Percentiles rank a stretch among this genome's conserved stretches.
Conservation (phyloP, 805 yeast genomes). For the Metschnikowia cubensis region DNA sequence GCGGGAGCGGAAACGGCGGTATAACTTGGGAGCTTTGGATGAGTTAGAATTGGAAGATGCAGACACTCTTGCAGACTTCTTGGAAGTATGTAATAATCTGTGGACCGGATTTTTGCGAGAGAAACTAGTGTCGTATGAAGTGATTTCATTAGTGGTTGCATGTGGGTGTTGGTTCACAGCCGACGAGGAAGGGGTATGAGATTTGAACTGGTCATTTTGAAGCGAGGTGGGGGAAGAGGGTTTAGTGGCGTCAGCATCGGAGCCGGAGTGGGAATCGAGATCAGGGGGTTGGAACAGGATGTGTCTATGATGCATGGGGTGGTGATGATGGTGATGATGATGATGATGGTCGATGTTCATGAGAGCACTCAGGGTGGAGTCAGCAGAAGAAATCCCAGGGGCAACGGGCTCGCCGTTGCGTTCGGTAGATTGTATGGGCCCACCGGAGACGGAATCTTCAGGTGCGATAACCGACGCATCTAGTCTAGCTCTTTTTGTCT, state of each 20-base stretch:
- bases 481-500: constrained; percentile 15
- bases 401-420: constrained; percentile 8
- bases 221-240: constrained; percentile 1
- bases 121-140: constrained; percentile 5
- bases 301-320: constrained; percentile 16
- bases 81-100: constrained; percentile 9
- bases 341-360: constrained; percentile 8
- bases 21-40: constrained; percentile 30
- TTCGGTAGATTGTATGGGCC: background rate
- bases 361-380: constrained; percentile 1
- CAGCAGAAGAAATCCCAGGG: background rate
- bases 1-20: constrained; percentile 35
- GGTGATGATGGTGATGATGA: constrained; percentile 5
- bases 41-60: constrained; percentile 7
- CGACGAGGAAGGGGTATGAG: constrained; percentile 11
- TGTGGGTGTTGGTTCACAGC: constrained; percentile 3
- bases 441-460: constrained; percentile 7
- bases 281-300: constrained; percentile 21
- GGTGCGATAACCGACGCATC: constrained; percentile 17
- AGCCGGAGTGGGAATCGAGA: constrained; percentile 11
- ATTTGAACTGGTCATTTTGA: constrained; percentile 1
- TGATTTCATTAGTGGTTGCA: constrained; percentile 1
- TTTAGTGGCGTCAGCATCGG: background rate
- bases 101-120: constrained; percentile 10
- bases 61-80: constrained; percentile 12